Percentiles rank a stretch among this genome's conserved stretches.
Evolutionary conservation across 305 asterid genomes (phyloP).

Genomic region (Coffea humblotiana): DNA sequence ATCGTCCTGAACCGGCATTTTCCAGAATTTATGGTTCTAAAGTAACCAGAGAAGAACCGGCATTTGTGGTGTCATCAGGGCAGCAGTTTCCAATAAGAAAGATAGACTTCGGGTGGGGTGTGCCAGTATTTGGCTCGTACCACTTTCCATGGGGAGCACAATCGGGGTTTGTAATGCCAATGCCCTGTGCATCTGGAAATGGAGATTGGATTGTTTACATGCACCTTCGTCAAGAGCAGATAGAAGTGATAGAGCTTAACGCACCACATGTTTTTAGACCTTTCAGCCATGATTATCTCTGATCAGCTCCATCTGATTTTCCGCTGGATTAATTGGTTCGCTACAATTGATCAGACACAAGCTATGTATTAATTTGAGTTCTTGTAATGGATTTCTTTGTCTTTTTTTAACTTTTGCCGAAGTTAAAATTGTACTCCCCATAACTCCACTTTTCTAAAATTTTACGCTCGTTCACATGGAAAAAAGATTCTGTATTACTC

Average conservation of each 20-base stretch:
- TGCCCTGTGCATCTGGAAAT: conserved; percentile 56
- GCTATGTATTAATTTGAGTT: too few species aligned
- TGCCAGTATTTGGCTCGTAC: conserved; percentile 52
- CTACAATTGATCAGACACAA: background rate
- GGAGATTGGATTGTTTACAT: conserved; percentile 74
- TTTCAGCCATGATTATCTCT: conserved; percentile 30
- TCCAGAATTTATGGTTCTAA: conserved; percentile 46
- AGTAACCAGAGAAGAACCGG: conserved; percentile 42
- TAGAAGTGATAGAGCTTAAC: conserved; percentile 47
- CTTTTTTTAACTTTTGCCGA: too few species aligned
- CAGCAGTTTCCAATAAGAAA: conserved; percentile 39
- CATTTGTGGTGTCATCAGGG: conserved; percentile 71
- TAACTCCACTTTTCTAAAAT: too few species aligned
- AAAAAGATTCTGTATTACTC: too few species aligned
- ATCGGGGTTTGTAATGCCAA: conserved; percentile 75
- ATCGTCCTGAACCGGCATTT: conserved; percentile 44
- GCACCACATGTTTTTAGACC: conserved; percentile 49
- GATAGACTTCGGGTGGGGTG: conserved; percentile 63
- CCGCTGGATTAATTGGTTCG: background rate
- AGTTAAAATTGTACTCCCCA: too few species aligned
- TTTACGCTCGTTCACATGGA: too few species aligned
- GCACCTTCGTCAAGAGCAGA: conserved; percentile 45
- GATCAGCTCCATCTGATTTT: conserved; percentile 3
- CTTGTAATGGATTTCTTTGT: too few species aligned
- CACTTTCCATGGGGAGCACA: conserved; percentile 68